Conservation (phyloP, 306 rosid species). For the Dicorynia guianensis region DNA sequence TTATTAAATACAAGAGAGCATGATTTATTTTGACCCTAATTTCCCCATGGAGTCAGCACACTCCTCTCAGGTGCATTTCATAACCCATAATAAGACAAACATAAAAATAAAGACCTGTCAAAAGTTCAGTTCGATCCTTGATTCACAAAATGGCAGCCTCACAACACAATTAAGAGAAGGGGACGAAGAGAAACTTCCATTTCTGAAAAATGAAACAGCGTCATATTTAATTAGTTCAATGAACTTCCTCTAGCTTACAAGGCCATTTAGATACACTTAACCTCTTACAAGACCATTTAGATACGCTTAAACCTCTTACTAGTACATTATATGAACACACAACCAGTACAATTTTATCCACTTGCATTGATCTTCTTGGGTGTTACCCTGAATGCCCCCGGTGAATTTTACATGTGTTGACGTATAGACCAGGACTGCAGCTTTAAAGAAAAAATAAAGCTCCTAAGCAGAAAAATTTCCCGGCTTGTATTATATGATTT, state of each 20-base stretch:
- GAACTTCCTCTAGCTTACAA: conserved; percentile 37
- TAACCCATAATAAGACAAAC: neutral
- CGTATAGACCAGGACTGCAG: conserved; percentile 45
- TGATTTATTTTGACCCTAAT: too few species aligned
- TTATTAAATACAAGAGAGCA: too few species aligned
- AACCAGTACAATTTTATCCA: conserved; percentile 37
- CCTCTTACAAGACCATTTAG: conserved; percentile 38
- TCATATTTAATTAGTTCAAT: conserved; percentile 10
- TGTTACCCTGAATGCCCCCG: conserved; percentile 39
- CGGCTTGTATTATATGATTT: conserved; percentile 32
- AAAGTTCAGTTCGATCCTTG: neutral
- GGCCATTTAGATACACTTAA: conserved; percentile 45
- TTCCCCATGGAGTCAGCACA: too few species aligned
- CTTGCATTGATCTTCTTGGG: conserved; percentile 34
- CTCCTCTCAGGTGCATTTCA: neutral
- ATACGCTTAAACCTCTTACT: conserved; percentile 41
- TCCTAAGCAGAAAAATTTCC: conserved; percentile 49
- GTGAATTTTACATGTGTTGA: conserved; percentile 50
- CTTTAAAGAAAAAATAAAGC: conserved; percentile 32
- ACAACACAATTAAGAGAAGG: neutral
- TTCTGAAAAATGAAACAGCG: conserved; percentile 23
- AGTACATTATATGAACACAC: conserved; percentile 47
- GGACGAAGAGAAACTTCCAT: conserved; percentile 13
- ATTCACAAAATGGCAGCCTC: neutral
- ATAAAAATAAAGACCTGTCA: too few species aligned